Base-by-base conservation (phyloP, 139 green algal genomes). In the Diplosphaera chodatii region DNA sequence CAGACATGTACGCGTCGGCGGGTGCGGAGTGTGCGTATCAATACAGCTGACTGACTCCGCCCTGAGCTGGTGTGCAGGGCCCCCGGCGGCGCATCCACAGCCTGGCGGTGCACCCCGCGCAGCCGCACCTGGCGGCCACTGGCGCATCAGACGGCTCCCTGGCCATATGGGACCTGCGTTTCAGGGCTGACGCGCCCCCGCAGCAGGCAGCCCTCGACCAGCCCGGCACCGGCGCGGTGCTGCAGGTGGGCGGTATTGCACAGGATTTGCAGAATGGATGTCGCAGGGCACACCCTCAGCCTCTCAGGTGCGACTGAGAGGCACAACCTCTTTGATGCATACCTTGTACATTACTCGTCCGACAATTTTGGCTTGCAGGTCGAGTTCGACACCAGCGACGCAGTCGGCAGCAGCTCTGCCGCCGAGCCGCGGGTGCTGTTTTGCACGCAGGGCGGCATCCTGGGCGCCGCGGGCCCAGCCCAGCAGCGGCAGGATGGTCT, bases 81-180 rank as follows among this genome's bases (percentile, higher is more conserved):
- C 15, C 64, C 2, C 34, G 22, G 21, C 22, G 66, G 37, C 68
- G 77, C 63, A 70, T 83, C 27, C 40, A 80, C 66, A 79, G 69
- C 56, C 64, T 87, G 67, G 72, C 75, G n/a, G 77, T 85, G 32
- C 84, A 89, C 65, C 79, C 79, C 20, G 80, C 82, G 15, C 77
- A 79, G 8, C 84, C 84, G n/a, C 79, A 89, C 80, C 63, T 86
- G 64, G 78, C 70, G 33, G 82, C 76, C 29, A 82, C 64, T 6
- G 82, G 82, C 16, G 68, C 72, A 1, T 76, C 68, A 18, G 66
- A 71, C 29, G 84, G 79, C 63, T 28, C 16, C 15, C 76, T 87
- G 63, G 77, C 82, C 25, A 55, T 89, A 28, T 89, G 84, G 84
- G 84, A 89, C 74, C 65, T 89, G 71, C 77, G 84, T 27, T 78